These are phyloP conservation scores for Penicillium argentinense DNA, from an alignment of 495 filamentous ascomycete genomes.

Conservation along the genomic window DNA sequence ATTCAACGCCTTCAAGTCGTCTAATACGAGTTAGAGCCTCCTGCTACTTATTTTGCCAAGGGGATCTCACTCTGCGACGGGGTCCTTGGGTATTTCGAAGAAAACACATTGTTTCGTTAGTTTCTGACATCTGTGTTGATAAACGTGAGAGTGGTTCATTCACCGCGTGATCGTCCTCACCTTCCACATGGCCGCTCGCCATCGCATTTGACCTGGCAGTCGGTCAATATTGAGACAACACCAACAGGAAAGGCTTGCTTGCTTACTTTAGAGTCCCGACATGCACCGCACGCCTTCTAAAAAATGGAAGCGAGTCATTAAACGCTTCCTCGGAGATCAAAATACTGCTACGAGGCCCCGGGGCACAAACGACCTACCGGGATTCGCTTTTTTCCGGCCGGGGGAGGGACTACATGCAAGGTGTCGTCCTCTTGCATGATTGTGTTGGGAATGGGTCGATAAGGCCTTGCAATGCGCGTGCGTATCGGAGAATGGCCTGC, in stretches of 20 bases:
- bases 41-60: background rate
- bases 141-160: too few relatives aligned
- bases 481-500: background rate
- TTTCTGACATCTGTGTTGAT: slow-evolving; percentile 29
- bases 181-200: slow-evolving; percentile 40
- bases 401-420: slow-evolving; percentile 25
- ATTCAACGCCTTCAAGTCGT: slow-evolving; percentile 34
- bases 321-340: background rate
- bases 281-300: slow-evolving; percentile 41
- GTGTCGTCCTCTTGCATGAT: slow-evolving; percentile 29
- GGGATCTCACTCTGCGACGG: slow-evolving; percentile 26
- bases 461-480: too few relatives aligned
- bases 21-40: slow-evolving; percentile 7
- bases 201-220: slow-evolving; percentile 37
- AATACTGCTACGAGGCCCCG: background rate
- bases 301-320: background rate
- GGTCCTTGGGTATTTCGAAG: slow-evolving; percentile 39
- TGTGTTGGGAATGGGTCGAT: background rate
- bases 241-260: background rate
- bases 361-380: slow-evolving; percentile 26
- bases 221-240: slow-evolving; percentile 1
- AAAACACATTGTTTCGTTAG: slow-evolving; percentile 37
- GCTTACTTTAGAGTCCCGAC: slow-evolving; percentile 38
- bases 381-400: slow-evolving; percentile 39
- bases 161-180: too few relatives aligned